Percentiles rank a stretch among this genome's conserved stretches.
These are phyloP conservation scores for Plasmodium chabaudi DNA, from an alignment of 169 alveolate species.

Conservation along the genomic window DNA sequence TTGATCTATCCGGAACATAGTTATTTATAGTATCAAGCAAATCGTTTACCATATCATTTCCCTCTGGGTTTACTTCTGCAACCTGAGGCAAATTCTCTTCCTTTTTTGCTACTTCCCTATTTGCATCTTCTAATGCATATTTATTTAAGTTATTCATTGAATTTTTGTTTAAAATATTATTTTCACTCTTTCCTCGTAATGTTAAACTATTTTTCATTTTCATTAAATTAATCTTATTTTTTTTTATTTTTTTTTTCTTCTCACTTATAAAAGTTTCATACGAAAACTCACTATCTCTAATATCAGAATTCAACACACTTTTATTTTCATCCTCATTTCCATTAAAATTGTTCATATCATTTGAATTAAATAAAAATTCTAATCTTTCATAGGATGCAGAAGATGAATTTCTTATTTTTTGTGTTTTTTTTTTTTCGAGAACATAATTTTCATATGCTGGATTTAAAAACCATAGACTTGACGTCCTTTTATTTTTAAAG, in stretches of 20 bases:
- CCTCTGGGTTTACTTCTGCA: neutral
- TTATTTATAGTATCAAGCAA: slow-evolving; percentile 30
- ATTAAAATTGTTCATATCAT: neutral
- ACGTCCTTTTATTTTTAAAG: slow-evolving; percentile 47
- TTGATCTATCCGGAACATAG: slow-evolving; percentile 56
- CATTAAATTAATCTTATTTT: slow-evolving; percentile 43
- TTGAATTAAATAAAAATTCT: slow-evolving; percentile 42
- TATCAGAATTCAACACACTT: slow-evolving; percentile 33
- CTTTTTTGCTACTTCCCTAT: neutral
- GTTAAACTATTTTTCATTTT: slow-evolving; percentile 62
- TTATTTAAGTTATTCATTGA: neutral
- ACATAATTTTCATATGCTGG: slow-evolving; percentile 70
- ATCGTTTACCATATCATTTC: slow-evolving; percentile 10
- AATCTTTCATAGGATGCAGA: slow-evolving; percentile 12
- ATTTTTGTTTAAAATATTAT: slow-evolving; percentile 1
- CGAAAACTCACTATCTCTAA: slow-evolving; percentile 73
- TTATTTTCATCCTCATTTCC: slow-evolving; percentile 30
- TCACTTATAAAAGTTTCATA: slow-evolving; percentile 74
- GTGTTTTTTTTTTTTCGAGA: slow-evolving; percentile 40
- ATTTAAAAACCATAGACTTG: slow-evolving; percentile 71
- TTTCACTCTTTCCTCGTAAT: neutral
- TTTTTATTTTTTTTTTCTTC: slow-evolving; percentile 54
- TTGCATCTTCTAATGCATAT: neutral
- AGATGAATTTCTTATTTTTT: neutral
- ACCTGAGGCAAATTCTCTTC: neutral